These are phyloP conservation scores for Orbilia blumenaviensis DNA, from an alignment of 2,329 filamentous ascomycete genomes.

Conservation along the genomic window DNA sequence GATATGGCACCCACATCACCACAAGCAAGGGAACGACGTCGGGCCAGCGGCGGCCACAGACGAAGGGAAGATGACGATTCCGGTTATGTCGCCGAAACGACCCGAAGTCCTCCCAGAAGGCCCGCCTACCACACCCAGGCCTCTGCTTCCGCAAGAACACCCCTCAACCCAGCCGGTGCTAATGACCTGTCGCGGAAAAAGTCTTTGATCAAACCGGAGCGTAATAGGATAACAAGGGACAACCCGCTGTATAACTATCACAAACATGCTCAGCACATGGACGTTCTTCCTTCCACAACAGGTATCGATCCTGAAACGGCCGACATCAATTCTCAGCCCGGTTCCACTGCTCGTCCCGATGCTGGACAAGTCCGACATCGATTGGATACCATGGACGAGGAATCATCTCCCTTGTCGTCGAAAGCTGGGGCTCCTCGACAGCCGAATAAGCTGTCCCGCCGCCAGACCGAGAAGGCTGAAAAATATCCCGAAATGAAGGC, in stretches of 20 bases:
- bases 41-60: slow-evolving; percentile 31
- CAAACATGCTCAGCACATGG: slow-evolving; percentile 90
- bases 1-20: slow-evolving; percentile 49
- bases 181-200: slow-evolving; percentile 74
- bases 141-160: slow-evolving; percentile 42
- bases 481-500: slow-evolving; percentile 60
- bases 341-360: slow-evolving; percentile 61
- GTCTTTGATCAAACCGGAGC: slow-evolving; percentile 88
- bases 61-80: slow-evolving; percentile 36
- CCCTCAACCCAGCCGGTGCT: slow-evolving; percentile 44
- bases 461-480: slow-evolving; percentile 50
- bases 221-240: slow-evolving; percentile 81
- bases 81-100: slow-evolving; percentile 50
- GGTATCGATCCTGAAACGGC: slow-evolving; percentile 90
- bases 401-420: slow-evolving; percentile 55
- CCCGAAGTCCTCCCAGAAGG: slow-evolving; percentile 45
- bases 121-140: slow-evolving; percentile 43
- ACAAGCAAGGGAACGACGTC: slow-evolving; percentile 21
- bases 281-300: slow-evolving; percentile 86
- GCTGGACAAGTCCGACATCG: slow-evolving; percentile 60
- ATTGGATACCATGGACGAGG: slow-evolving; percentile 60
- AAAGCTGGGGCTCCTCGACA: slow-evolving; percentile 57
- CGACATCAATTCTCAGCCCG: slow-evolving; percentile 72
- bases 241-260: slow-evolving; percentile 97
- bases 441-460: slow-evolving; percentile 59